Conservation (phyloP, 1,284 basidiomycete species). For the Pyrrhoderma noxium region DNA sequence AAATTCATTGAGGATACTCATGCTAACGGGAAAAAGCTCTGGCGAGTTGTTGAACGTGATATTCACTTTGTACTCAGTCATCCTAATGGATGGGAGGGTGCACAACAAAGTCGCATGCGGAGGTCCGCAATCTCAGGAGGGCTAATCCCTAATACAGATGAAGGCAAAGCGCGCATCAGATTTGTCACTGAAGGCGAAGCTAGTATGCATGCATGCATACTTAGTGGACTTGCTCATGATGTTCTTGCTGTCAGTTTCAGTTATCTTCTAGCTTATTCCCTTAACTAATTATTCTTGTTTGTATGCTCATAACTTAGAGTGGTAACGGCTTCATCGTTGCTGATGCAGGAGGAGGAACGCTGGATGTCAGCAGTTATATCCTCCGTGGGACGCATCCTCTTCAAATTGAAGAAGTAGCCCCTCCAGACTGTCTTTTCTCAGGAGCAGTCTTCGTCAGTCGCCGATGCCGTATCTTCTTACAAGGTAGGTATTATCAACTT, state of each 20-base stretch:
- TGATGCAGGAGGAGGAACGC: slow-evolving; percentile 72
- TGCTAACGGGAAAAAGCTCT: slow-evolving; percentile 55
- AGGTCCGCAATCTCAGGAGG: slow-evolving; percentile 58
- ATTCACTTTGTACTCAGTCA: slow-evolving; percentile 69
- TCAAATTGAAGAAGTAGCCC: slow-evolving; percentile 72
- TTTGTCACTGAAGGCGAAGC: slow-evolving; percentile 79
- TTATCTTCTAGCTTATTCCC: slow-evolving; percentile 35
- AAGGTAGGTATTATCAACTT: slow-evolving; percentile 34
- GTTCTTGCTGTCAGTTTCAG: slow-evolving; percentile 40
- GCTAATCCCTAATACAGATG: slow-evolving; percentile 63
- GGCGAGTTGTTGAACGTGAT: slow-evolving; percentile 56
- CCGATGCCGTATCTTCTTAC: slow-evolving; percentile 58
- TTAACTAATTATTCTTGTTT: neutral
- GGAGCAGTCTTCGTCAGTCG: slow-evolving; percentile 76
- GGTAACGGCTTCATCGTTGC: slow-evolving; percentile 70
- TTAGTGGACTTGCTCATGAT: slow-evolving; percentile 66
- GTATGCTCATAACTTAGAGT: slow-evolving; percentile 25
- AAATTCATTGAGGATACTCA: slow-evolving; percentile 71
- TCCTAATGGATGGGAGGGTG: slow-evolving; percentile 78
- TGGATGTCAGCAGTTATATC: slow-evolving; percentile 72
- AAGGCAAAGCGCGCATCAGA: slow-evolving; percentile 58
- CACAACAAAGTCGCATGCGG: slow-evolving; percentile 71
- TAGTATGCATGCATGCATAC: slow-evolving; percentile 67
- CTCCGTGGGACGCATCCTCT: slow-evolving; percentile 59
- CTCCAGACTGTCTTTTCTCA: slow-evolving; percentile 75